Evolutionary conservation across 805 yeast genomes (phyloP).

Genomic region (Metschnikowia reukaufii): DNA sequence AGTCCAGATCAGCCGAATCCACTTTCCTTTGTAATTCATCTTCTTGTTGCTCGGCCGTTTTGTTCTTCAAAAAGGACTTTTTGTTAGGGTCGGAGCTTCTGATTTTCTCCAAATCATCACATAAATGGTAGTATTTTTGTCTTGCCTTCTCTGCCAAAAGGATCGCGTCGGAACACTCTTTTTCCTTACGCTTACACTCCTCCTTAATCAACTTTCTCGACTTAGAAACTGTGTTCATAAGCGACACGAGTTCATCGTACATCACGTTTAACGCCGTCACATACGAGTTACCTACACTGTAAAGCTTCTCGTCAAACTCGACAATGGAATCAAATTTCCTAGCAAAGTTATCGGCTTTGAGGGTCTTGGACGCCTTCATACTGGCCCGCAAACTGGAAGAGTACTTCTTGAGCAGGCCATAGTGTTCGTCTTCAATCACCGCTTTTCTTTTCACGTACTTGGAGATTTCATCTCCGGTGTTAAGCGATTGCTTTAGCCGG

Average conservation of each 20-base stretch:
- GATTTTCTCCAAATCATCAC: slow-evolving; percentile 83
- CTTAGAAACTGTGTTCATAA: slow-evolving; percentile 67
- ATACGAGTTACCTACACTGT: slow-evolving; percentile 69
- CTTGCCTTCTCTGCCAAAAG: slow-evolving; percentile 86
- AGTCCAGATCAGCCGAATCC: slow-evolving; percentile 82
- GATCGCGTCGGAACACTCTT: slow-evolving; percentile 81
- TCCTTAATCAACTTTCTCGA: slow-evolving; percentile 79
- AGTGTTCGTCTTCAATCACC: slow-evolving; percentile 74
- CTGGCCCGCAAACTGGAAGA: slow-evolving; percentile 54
- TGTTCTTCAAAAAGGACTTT: slow-evolving; percentile 77
- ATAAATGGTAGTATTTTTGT: slow-evolving; percentile 65
- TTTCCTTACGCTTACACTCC: slow-evolving; percentile 76
- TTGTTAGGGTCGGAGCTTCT: slow-evolving; percentile 80
- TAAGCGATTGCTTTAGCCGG: slow-evolving; percentile 75
- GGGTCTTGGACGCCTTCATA: slow-evolving; percentile 42
- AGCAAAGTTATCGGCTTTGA: slow-evolving; percentile 67
- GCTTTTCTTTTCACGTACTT: slow-evolving; percentile 78
- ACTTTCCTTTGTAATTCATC: slow-evolving; percentile 83
- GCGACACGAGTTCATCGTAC: slow-evolving; percentile 78
- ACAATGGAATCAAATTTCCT: slow-evolving; percentile 65
- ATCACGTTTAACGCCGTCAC: slow-evolving; percentile 78
- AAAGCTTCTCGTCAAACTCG: slow-evolving; percentile 73
- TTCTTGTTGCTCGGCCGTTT: slow-evolving; percentile 82
- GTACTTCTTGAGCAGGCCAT: slow-evolving; percentile 69
- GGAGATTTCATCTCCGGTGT: slow-evolving; percentile 82